A percentile compares a stretch with the other conserved stretches of the same genome.
Evolutionary conservation across 768 basidiomycete species (phyloP).

Genomic region (Hortiboletus flavorubellus): DNA sequence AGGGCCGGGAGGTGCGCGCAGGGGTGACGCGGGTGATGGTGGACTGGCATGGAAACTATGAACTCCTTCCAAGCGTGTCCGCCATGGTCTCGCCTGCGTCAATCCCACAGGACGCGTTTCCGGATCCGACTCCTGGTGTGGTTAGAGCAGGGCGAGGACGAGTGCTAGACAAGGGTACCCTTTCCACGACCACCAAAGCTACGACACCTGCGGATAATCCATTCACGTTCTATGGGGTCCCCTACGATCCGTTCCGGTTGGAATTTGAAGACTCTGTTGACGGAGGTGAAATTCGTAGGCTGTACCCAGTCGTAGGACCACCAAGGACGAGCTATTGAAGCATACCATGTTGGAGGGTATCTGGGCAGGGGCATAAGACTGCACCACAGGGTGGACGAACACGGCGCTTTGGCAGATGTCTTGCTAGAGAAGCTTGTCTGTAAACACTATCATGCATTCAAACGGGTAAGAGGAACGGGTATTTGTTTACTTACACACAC

Average conservation of each 20-base stretch:
- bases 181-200: background rate
- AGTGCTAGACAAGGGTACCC: background rate
- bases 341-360: too few species aligned
- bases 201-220: background rate
- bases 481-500: background rate
- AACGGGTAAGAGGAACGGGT: background rate
- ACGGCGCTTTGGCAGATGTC: slow-evolving; percentile 17
- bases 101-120: slow-evolving; percentile 23
- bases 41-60: slow-evolving; percentile 22
- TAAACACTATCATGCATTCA: background rate
- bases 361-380: too few species aligned
- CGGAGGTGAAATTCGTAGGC: background rate
- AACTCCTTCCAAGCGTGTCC: slow-evolving; percentile 8
- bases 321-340: too few species aligned
- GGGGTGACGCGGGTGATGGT: slow-evolving; percentile 5
- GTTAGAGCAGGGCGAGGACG: background rate
- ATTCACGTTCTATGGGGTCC: slow-evolving; percentile 3
- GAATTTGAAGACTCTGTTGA: slow-evolving; percentile 9
- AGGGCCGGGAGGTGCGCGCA: background rate
- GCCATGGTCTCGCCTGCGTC: slow-evolving; percentile 1
- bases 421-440: slow-evolving; percentile 9
- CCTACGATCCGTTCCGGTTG: slow-evolving; percentile 22
- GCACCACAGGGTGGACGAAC: background rate
- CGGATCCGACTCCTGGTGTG: slow-evolving; percentile 15
- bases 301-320: slow-evolving; percentile 8